Conservation (phyloP, 345 rosid species). For the Psidium friedrichsthalianum region DNA sequence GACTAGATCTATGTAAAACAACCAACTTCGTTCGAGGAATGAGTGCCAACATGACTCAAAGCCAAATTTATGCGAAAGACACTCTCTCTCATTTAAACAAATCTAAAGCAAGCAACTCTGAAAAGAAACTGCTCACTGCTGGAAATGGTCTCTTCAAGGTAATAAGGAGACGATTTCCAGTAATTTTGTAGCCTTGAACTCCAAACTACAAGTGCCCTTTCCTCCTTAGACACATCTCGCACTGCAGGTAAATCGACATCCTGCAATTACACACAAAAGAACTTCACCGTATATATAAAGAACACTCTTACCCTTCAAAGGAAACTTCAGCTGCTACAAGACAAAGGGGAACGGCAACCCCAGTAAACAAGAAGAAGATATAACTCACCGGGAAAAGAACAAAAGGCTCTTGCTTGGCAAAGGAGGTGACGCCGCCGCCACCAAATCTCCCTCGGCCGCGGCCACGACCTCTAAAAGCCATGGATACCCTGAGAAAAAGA, state of each 20-base stretch:
- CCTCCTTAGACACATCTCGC: slow-evolving; percentile 19
- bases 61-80: not conserved
- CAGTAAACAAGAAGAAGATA: not conserved
- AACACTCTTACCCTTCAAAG: not conserved
- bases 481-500: not conserved
- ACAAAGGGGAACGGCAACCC: not conserved
- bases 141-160: slow-evolving; percentile 24
- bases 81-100: not conserved
- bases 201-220: slow-evolving; percentile 15
- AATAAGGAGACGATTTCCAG: slow-evolving; percentile 48
- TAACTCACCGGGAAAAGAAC: slow-evolving; percentile 38
- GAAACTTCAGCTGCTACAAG: not conserved
- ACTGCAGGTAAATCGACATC: slow-evolving; percentile 30
- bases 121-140: slow-evolving; percentile 17
- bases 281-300: not conserved
- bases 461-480: slow-evolving; percentile 47
- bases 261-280: slow-evolving; percentile 8
- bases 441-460: slow-evolving; percentile 32
- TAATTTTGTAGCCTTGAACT: slow-evolving; percentile 23
- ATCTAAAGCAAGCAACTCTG: not conserved
- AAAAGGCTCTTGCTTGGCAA: slow-evolving; percentile 34
- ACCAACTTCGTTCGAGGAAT: not conserved
- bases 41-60: not conserved
- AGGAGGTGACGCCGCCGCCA: slow-evolving; percentile 12
- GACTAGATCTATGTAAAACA: not conserved